Evolutionary conservation across 1,284 basidiomycete genomes (phyloP), one percentile per base, ranked within the genome.

Genomic region (Taiwanofungus camphoratus): DNA sequence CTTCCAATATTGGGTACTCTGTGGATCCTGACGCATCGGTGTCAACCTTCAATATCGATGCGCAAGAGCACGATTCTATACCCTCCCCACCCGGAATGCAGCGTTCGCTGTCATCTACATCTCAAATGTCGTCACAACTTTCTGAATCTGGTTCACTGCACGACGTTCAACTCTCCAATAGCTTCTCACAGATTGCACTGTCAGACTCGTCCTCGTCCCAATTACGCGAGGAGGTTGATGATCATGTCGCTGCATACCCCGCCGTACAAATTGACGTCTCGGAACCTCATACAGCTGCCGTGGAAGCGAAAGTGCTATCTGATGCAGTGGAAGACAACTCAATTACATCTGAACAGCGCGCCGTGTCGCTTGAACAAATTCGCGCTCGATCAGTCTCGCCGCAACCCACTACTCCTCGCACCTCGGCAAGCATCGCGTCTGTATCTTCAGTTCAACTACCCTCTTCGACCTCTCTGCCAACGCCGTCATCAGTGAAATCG

Each of bases 21-120:
- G 45, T 58, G 43, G 66, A 66, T 27, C 56, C 59, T n/a, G 70
- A 77, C 55, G 66, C 65, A 12, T 79, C 78, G 13, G 70, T 80
- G 35, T 80, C 81, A 12, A 79, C 77, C 0, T 64, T 80, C 37
- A 69, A 74, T 53, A 73, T 80, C 30, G 66, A 73, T 42, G 63
- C 61, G 11, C 38, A 45, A 20, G 43, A 53, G 11, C 22, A n/a
- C 5, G 34, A 36, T 15, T 27, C 24, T 2, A 8, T 35, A 4
- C 27, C 22, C 29, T 54, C 52, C 9, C 57, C 56, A 3, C 50
- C 53, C 6, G 46, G 54, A 1, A 49, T 49, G 16, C 48, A 54
- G 38, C 58, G 50, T 19, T 50, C 57, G 1, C 50, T 47, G 5
- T 53, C 58, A 4, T 50, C 48, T 5, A 44, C 39, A 18, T 48